A percentile compares a stretch with the other conserved stretches of the same genome.
Evolutionary conservation across 768 basidiomycete genomes (phyloP).

Genomic region (Gyrodon lividus): DNA sequence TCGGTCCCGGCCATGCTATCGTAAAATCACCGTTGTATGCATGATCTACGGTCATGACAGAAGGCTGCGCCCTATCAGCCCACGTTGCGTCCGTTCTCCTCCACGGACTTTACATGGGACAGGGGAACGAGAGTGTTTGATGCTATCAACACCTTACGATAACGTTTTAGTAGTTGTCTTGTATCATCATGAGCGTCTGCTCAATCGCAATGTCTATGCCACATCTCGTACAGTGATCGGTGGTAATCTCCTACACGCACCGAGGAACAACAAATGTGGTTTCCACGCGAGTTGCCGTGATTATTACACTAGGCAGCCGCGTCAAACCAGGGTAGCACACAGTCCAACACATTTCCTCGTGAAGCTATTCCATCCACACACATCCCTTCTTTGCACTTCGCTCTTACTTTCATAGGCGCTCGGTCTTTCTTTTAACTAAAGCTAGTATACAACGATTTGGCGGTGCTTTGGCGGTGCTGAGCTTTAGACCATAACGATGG

Average conservation of each 20-base stretch:
- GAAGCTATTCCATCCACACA: conserved; percentile 8
- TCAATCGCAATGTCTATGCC: background rate
- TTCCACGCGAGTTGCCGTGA: conserved; percentile 23
- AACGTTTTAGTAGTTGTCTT: background rate
- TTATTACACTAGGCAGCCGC: conserved; percentile 13
- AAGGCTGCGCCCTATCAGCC: background rate
- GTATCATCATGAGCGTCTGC: background rate
- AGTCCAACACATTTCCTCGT: conserved; percentile 4
- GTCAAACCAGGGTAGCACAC: conserved; percentile 7
- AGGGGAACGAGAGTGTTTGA: conserved; percentile 5
- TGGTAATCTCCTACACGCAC: background rate
- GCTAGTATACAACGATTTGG: conserved; percentile 5
- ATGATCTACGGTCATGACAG: background rate
- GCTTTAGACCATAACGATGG: conserved; percentile 44
- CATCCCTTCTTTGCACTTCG: conserved; percentile 2
- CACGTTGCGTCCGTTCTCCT: background rate
- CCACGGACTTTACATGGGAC: background rate
- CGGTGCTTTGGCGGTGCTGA: conserved; percentile 11
- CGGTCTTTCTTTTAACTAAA: conserved; percentile 12
- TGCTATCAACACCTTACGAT: background rate
- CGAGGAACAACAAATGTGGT: conserved; percentile 5
- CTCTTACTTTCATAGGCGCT: conserved; percentile 3
- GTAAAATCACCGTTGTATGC: background rate
- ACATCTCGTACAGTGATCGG: background rate
- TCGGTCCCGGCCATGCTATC: conserved; percentile 1